phyloP scores from a whole-genome alignment of 148 eudicot species.

The Diospyros lotus region DNA sequence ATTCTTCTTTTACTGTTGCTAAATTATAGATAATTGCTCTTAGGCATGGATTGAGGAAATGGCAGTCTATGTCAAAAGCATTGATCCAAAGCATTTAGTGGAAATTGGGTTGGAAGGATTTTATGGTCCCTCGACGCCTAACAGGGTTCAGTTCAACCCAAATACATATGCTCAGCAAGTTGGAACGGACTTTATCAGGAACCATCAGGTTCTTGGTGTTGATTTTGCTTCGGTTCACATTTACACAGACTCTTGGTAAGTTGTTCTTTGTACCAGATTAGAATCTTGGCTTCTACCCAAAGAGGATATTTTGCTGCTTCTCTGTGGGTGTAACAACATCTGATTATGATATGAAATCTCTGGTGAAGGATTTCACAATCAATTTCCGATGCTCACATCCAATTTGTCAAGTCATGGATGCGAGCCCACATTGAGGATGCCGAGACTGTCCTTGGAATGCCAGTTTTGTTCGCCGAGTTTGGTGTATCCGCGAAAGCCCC shows the following conservation, averaged over 20 bases:
- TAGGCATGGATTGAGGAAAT: slow-evolving; percentile 91
- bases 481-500: slow-evolving; percentile 64
- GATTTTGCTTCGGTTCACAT: slow-evolving; percentile 90
- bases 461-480: slow-evolving; percentile 63
- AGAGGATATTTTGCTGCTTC: neutral
- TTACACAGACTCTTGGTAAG: slow-evolving; percentile 58
- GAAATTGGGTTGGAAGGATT: slow-evolving; percentile 84
- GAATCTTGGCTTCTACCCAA: neutral
- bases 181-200: slow-evolving; percentile 82
- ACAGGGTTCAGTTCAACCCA: slow-evolving; percentile 55
- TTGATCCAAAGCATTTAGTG: slow-evolving; percentile 75
- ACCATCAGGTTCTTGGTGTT: slow-evolving; percentile 74
- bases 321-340: neutral
- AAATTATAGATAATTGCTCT: slow-evolving; percentile 3
- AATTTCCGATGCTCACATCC: slow-evolving; percentile 41
- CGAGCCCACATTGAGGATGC: slow-evolving; percentile 83
- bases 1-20: neutral
- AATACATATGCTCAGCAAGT: slow-evolving; percentile 57
- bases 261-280: neutral
- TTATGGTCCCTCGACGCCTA: slow-evolving; percentile 74
- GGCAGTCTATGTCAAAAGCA: slow-evolving; percentile 72
- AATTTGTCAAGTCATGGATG: slow-evolving; percentile 71
- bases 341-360: slow-evolving; percentile 4
- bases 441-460: slow-evolving; percentile 59
- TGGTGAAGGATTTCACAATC: slow-evolving; percentile 53